phyloP scores from a whole-genome alignment of 1,139 yeast species.

The Suhomyces chickasaworum region DNA sequence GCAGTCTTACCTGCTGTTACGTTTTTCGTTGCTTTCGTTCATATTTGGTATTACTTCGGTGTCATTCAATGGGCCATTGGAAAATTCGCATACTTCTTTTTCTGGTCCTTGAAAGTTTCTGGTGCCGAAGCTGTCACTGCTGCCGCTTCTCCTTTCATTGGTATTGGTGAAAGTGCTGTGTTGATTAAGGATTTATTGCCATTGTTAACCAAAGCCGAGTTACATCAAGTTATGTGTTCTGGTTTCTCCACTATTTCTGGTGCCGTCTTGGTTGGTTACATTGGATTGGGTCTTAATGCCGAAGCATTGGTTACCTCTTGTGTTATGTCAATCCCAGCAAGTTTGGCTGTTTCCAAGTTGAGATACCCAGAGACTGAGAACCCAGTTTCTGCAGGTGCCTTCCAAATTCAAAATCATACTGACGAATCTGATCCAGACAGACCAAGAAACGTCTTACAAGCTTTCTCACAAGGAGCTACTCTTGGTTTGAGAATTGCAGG shows the following conservation, averaged over 20 bases:
- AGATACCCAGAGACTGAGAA: slow-evolving; percentile 64
- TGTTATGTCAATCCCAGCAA: slow-evolving; percentile 73
- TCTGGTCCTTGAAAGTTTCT: slow-evolving; percentile 61
- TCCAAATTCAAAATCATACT: slow-evolving; percentile 18
- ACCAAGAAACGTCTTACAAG: slow-evolving; percentile 62
- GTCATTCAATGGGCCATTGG: slow-evolving; percentile 62
- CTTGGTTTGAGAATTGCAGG: slow-evolving; percentile 63
- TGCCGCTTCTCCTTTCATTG: slow-evolving; percentile 70
- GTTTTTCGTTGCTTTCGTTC: slow-evolving; percentile 68
- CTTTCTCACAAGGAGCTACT: slow-evolving; percentile 64
- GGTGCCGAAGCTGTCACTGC: slow-evolving; percentile 74
- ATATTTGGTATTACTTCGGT: slow-evolving; percentile 63
- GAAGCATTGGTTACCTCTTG: slow-evolving; percentile 68
- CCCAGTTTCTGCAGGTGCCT: slow-evolving; percentile 54
- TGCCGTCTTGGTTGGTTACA: slow-evolving; percentile 64
- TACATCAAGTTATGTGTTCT: slow-evolving; percentile 66
- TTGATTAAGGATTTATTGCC: slow-evolving; percentile 65
- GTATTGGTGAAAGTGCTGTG: slow-evolving; percentile 69
- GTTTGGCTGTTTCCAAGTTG: slow-evolving; percentile 63
- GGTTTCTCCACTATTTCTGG: slow-evolving; percentile 73
- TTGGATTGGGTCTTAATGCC: slow-evolving; percentile 64
- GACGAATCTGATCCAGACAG: slow-evolving; percentile 40
- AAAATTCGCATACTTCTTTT: slow-evolving; percentile 61
- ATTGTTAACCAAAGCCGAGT: slow-evolving; percentile 61
- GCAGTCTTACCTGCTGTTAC: slow-evolving; percentile 64